Evolutionary conservation across 2,329 filamentous ascomycete species (phyloP), one percentile per base, ranked within the genome.

Genomic region (Exophiala sideris): DNA sequence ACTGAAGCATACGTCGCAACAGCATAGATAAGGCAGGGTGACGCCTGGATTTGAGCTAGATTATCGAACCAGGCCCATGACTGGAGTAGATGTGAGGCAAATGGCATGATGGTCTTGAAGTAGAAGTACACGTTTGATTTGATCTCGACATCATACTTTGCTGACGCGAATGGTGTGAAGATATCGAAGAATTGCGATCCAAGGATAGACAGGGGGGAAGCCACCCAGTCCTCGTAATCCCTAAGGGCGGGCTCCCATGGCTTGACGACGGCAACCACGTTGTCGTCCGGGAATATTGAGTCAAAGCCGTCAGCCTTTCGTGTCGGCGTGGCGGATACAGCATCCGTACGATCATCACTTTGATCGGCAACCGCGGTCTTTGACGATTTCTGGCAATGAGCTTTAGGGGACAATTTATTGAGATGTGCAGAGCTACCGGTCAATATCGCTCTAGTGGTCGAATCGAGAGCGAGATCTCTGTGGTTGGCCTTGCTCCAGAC

Each of bases 31-130:
- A 60, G 52, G 16, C 52, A 41, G 9, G 50, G 55, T 14, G 58
- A 58, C 7, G 52, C 48, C 45, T 60, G 58, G 14, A 60, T 51
- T 36, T 56, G 48, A 5, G 52, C 34, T 16, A 58, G 32, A 38
- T 50, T 56, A n/a, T 56, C 52, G 36, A 53, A 32, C 58, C 58
- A 60, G n/a, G 44, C 9, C 58, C 58, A 60, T 12, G 36, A 40
- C 3, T 49, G 34, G 5, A 59, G 44, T 20, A 59, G 16, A 41
- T 56, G 53, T 7, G 39, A 48, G 5, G 57, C 57, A 50, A 56
- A 59, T 11, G 57, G 57, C 20, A 41, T 24, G 44, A 59, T 56
- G 33, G 51, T 42, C 29, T 53, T 53, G 42, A 56, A 48, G 36
- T 59, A 59, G 33, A 53, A 59, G 33, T 54, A 53, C n/a, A 59